A percentile compares a stretch with the other conserved stretches of the same genome.
phyloP scores from a whole-genome alignment of 2,329 filamentous ascomycete species.

The Cladophialophora carrionii region DNA sequence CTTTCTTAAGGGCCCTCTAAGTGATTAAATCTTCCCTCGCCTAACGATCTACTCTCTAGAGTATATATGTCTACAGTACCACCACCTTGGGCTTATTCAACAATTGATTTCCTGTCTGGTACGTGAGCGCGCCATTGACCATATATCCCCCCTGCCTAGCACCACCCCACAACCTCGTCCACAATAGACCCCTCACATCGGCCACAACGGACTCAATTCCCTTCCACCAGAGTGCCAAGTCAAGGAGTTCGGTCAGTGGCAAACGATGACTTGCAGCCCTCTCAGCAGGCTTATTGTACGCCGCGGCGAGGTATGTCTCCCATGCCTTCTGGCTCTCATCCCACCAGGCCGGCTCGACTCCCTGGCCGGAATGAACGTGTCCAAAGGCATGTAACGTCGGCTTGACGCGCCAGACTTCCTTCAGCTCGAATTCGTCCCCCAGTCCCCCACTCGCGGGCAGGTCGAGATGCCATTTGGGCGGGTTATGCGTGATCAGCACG shows the following conservation, averaged over 20 bases:
- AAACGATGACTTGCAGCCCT: constrained; percentile 37
- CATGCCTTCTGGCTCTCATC: constrained; percentile 73
- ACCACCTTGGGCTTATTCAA: constrained; percentile 48
- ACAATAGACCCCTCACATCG: constrained; percentile 60
- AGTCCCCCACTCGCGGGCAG: constrained; percentile 58
- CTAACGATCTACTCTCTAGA: background rate
- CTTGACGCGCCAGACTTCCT: constrained; percentile 73
- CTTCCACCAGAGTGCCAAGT: constrained; percentile 55
- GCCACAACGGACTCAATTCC: constrained; percentile 56
- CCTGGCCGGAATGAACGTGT: constrained; percentile 78
- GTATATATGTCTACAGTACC: constrained; percentile 36
- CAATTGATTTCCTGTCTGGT: constrained; percentile 44
- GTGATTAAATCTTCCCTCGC: background rate
- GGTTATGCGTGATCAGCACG: constrained; percentile 79
- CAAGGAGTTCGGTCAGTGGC: constrained; percentile 45
- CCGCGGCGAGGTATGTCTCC: constrained; percentile 61
- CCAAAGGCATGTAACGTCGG: constrained; percentile 82
- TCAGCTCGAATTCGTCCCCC: constrained; percentile 71
- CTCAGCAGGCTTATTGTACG: constrained; percentile 39
- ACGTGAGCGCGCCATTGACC: constrained; percentile 64
- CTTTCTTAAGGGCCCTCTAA: no score
- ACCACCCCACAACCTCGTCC: constrained; percentile 63
- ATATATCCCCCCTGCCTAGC: constrained; percentile 56
- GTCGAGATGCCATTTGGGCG: constrained; percentile 72
- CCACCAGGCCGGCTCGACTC: constrained; percentile 71